phyloP scores from a whole-genome alignment of 805 yeast species.

The Metschnikowia colocasiae region DNA sequence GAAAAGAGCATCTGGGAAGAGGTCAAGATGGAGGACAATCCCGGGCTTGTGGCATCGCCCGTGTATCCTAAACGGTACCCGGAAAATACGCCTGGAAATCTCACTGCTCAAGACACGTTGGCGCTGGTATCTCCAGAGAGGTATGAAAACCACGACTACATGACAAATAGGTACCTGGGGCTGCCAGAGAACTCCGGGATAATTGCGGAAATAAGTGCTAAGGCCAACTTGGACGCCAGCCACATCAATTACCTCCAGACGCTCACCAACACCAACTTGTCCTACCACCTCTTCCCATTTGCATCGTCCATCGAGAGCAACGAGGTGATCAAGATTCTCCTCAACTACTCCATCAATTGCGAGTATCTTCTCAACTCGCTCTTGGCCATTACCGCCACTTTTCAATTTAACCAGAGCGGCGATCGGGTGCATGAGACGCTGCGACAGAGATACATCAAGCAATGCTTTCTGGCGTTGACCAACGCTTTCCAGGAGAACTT shows the following conservation, averaged over 20 bases:
- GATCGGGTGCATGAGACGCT: constrained; percentile 20
- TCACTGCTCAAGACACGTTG: neutral
- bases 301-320: constrained; percentile 34
- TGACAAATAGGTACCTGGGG: neutral
- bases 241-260: constrained; percentile 31
- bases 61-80: neutral
- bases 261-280: constrained; percentile 28
- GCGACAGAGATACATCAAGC: constrained; percentile 19
- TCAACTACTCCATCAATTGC: constrained; percentile 21
- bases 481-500: constrained; percentile 19
- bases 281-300: constrained; percentile 35
- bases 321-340: constrained; percentile 28
- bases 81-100: neutral
- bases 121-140: neutral
- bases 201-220: constrained; percentile 23
- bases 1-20: constrained; percentile 4
- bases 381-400: constrained; percentile 27
- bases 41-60: too few relatives aligned
- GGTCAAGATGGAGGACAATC: constrained; percentile 12
- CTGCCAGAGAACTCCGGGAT: constrained; percentile 23
- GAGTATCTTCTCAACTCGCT: constrained; percentile 23
- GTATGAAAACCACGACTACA: neutral
- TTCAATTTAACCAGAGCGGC: constrained; percentile 24
- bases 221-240: constrained; percentile 25
- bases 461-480: constrained; percentile 21